A percentile compares a stretch with the other conserved stretches of the same genome.
Evolutionary conservation across 139 green algal species (phyloP).

Genomic region (Chlamydomonas incerta): DNA sequence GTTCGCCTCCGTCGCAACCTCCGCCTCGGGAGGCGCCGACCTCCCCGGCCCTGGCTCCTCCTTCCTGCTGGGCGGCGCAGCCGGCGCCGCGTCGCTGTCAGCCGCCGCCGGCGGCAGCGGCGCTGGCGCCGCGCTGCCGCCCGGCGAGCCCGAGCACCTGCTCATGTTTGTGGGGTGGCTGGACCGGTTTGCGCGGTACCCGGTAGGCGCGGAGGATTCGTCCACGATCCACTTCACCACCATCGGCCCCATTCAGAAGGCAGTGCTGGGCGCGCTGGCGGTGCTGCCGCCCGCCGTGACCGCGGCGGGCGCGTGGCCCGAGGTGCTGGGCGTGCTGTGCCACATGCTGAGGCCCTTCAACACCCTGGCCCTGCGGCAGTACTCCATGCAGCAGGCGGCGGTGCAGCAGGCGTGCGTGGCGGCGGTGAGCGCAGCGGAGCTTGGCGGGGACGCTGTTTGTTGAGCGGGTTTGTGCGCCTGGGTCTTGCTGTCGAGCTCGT

Average conservation of each 20-base stretch:
- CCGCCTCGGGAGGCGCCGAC: no score
- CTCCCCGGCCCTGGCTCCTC: no score
- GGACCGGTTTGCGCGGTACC: constrained; percentile 76
- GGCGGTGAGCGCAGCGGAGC: no score
- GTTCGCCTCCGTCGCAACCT: no score
- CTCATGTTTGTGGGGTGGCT: constrained; percentile 69
- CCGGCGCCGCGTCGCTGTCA: no score
- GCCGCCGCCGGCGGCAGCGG: no score
- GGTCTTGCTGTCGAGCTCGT: no score
- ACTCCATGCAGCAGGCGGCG: constrained; percentile 15
- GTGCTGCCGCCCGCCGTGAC: constrained; percentile 53
- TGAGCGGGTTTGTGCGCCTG: no score
- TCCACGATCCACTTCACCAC: constrained; percentile 46
- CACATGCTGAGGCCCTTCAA: constrained; percentile 61
- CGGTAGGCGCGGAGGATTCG: constrained; percentile 70
- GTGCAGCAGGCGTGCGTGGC: background rate
- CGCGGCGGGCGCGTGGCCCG: constrained; percentile 44
- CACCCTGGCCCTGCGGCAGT: constrained; percentile 20
- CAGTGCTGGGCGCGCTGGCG: constrained; percentile 72
- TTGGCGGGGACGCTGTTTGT: no score
- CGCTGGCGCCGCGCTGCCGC: no score
- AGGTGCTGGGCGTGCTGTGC: constrained; percentile 55
- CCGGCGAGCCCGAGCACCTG: constrained; percentile 16
- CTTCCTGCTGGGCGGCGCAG: no score
- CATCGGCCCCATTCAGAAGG: constrained; percentile 82